Percentiles rank a stretch among this genome's conserved stretches.
Evolutionary conservation across 257 asterid species (phyloP).

Genomic region (Nicotiana undulata): DNA sequence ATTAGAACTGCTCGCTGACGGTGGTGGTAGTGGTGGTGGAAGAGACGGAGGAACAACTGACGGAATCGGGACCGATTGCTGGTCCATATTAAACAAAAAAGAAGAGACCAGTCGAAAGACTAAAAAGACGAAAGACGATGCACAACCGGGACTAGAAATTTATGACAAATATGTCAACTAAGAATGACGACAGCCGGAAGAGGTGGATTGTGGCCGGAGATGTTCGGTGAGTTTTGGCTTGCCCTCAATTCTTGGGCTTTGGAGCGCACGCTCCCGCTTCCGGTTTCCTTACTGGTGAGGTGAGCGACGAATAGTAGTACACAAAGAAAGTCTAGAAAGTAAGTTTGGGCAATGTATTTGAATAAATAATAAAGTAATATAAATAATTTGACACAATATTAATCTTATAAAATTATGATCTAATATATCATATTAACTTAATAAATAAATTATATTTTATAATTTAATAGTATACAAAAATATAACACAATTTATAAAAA

Average conservation of each 20-base stretch:
- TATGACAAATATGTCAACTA: not conserved
- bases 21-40: conserved; percentile 5
- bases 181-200: not conserved
- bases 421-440: too few relatives aligned
- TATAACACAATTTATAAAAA: too few relatives aligned
- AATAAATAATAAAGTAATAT: too few relatives aligned
- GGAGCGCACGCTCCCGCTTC: not conserved
- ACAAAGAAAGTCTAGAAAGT: too few relatives aligned
- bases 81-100: conserved; percentile 39
- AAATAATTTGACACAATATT: too few relatives aligned
- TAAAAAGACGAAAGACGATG: not conserved
- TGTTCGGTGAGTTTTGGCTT: not conserved
- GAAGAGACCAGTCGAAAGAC: not conserved
- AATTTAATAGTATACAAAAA: too few relatives aligned
- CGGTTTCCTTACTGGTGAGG: not conserved
- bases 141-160: not conserved
- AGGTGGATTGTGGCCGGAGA: not conserved
- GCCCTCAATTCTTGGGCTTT: not conserved
- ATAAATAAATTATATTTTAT: too few relatives aligned
- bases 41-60: conserved; percentile 43
- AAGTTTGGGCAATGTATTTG: too few relatives aligned
- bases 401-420: too few relatives aligned
- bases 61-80: conserved; percentile 67
- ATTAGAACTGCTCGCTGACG: conserved; percentile 18
- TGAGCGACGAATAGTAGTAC: too few relatives aligned